Evolutionary conservation across 768 basidiomycete genomes (phyloP), one percentile per base, ranked within the genome.

Genomic region (Coprinellus aureogranulatus): DNA sequence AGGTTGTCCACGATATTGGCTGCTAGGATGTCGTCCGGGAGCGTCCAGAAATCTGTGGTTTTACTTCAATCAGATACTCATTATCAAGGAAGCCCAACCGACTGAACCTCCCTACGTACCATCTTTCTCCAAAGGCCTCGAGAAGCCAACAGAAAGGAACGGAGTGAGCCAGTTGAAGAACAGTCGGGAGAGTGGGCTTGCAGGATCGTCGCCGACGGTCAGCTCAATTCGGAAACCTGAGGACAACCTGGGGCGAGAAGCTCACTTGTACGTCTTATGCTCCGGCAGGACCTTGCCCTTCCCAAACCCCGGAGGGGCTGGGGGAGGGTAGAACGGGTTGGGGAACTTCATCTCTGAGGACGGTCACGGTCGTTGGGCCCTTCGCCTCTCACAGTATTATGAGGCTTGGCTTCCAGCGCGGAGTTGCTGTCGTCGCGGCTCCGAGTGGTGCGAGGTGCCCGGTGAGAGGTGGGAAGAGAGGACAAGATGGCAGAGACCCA

Each of bases 291-390:
- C 63, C 56, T 75, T 77, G 34, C 75, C 79, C 46, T 67, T 44
- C 6, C 77, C 81, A 62, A 82, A 83, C 2, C 64, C 78, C 27
- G 82, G 80, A 10, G 81, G 78, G 0, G 78, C 80, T 18, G 81
- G 79, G 1, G 69, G 53, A 20, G 75, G 76, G 54, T 67, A 70
- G 49, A 79, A 75, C 3, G 73, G 77, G 63, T 79, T 77, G 57
- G 44, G 30, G 34, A 72, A 61, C 56, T 60, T 64, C 69, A 69
- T 68, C n/a, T n/a, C n/a, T n/a, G n/a, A n/a, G n/a, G n/a, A n/a
- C n/a, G n/a, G n/a, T n/a, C n/a, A n/a, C n/a, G n/a, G n/a, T n/a
- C n/a, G n/a, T n/a, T n/a, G n/a, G n/a, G n/a, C n/a, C n/a, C n/a
- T n/a, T n/a, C n/a, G n/a, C n/a, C n/a, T n/a, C n/a, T n/a, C n/a